phyloP scores from a whole-genome alignment of 2,329 filamentous ascomycete genomes.

The Tolypocladium cylindrosporum region DNA sequence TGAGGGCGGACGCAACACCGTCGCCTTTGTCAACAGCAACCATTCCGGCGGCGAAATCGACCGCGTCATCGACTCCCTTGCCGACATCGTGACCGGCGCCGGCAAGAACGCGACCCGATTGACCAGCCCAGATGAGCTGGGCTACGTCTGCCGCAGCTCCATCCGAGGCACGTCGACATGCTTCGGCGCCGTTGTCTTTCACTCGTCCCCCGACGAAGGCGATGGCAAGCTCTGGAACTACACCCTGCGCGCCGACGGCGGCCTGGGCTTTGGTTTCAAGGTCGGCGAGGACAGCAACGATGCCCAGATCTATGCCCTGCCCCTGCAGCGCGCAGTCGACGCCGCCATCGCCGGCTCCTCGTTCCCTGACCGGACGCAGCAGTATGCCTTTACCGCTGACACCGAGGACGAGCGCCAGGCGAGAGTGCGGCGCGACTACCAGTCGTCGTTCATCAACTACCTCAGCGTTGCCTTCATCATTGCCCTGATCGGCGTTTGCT shows the following conservation, averaged over 20 bases:
- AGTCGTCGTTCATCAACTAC: conserved; percentile 65
- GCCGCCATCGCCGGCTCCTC: conserved; percentile 52
- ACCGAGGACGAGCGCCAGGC: conserved; percentile 36
- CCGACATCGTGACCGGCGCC: conserved; percentile 41
- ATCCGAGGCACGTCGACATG: conserved; percentile 60
- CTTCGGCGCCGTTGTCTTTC: conserved; percentile 65
- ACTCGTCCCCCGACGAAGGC: conserved; percentile 66
- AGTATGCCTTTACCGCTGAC: conserved; percentile 49
- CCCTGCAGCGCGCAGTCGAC: conserved; percentile 72
- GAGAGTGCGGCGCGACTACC: conserved; percentile 51
- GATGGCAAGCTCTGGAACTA: conserved; percentile 69
- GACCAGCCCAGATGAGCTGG: conserved; percentile 24
- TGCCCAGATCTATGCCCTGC: conserved; percentile 66
- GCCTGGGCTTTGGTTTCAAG: conserved; percentile 50
- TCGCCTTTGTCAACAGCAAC: conserved; percentile 74
- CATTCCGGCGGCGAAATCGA: conserved; percentile 61
- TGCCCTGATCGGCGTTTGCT: conserved; percentile 70
- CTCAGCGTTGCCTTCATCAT: conserved; percentile 72
- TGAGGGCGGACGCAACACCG: conserved; percentile 51
- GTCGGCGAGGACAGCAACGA: conserved; percentile 59
- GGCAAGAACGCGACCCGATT: conserved; percentile 32
- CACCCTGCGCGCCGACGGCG: conserved; percentile 66
- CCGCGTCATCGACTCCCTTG: conserved; percentile 56
- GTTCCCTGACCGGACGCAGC: conserved; percentile 46
- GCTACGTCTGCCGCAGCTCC: conserved; percentile 51